These are phyloP conservation scores for Macrolepiota dolichaula DNA, from an alignment of 768 basidiomycete genomes.

Conservation along the genomic window DNA sequence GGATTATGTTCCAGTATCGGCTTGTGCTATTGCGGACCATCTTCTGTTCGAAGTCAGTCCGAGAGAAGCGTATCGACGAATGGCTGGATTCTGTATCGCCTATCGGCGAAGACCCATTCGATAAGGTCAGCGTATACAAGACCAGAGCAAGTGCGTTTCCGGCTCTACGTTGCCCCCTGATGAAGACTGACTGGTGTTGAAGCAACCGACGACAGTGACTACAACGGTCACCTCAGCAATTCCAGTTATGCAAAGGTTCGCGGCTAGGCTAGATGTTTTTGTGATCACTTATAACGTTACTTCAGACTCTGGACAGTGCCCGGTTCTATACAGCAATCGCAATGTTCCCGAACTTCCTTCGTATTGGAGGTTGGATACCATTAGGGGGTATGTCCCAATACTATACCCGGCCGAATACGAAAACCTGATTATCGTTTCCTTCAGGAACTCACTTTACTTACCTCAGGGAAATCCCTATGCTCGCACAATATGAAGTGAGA, in stretches of 20 bases:
- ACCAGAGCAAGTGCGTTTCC: constrained; percentile 58
- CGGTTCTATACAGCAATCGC: constrained; percentile 46
- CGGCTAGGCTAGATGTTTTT: neutral
- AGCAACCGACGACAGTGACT: constrained; percentile 74
- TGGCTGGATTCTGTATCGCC: constrained; percentile 50
- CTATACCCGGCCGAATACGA: neutral
- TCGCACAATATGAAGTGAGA: constrained; percentile 59
- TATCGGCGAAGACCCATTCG: constrained; percentile 57
- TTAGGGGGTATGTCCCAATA: constrained; percentile 42
- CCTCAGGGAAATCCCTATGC: constrained; percentile 66
- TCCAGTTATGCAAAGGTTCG: constrained; percentile 74
- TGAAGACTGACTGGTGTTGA: neutral
- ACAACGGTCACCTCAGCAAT: constrained; percentile 75
- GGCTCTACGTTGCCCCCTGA: neutral
- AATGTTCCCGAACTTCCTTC: constrained; percentile 55
- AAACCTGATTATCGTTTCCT: neutral
- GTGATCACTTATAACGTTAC: neutral
- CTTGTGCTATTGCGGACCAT: constrained; percentile 31
- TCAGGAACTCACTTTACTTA: constrained; percentile 67
- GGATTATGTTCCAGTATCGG: constrained; percentile 27
- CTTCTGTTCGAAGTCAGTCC: constrained; percentile 39
- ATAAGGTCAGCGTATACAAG: constrained; percentile 33
- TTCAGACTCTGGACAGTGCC: constrained; percentile 40
- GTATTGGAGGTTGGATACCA: constrained; percentile 58
- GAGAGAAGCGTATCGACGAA: constrained; percentile 30